These are phyloP conservation scores for Cryptococcus floricola DNA, from an alignment of 1,284 basidiomycete genomes.

Conservation along the genomic window DNA sequence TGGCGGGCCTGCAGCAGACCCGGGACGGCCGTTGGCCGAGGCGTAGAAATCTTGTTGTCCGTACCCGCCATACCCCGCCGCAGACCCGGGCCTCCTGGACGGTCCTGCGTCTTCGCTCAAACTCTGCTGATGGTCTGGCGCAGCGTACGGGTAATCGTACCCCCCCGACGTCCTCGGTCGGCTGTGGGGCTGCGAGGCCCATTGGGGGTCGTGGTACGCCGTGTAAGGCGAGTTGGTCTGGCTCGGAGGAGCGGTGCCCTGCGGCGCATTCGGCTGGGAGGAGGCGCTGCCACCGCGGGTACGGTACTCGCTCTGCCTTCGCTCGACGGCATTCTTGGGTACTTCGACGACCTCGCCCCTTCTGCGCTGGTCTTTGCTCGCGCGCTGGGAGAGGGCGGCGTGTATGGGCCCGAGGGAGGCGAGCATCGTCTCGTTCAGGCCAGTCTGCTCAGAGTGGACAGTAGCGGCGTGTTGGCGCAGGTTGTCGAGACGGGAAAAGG, in stretches of 20 bases:
- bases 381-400: conserved; percentile 60
- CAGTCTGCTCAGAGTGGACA: conserved; percentile 80
- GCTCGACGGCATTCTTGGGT: conserved; percentile 45
- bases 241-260: neutral
- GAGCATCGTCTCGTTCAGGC: conserved; percentile 88
- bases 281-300: conserved; percentile 7
- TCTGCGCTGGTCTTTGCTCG: conserved; percentile 48
- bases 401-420: conserved; percentile 80
- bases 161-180: conserved; percentile 24
- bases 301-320: conserved; percentile 30
- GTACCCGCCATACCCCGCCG: conserved; percentile 29
- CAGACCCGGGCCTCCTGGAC: conserved; percentile 35
- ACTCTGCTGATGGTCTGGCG: neutral
- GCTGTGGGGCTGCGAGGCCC: conserved; percentile 19
- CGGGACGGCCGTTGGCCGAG: conserved; percentile 19
- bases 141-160: neutral
- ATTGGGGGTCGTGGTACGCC: conserved; percentile 12
- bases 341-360: conserved; percentile 49
- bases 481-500: conserved; percentile 94
- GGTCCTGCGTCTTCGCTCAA: conserved; percentile 26
- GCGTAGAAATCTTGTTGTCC: conserved; percentile 32
- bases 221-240: conserved; percentile 23
- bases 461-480: conserved; percentile 94
- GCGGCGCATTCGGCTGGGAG: neutral
- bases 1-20: conserved; percentile 22